Conservation (phyloP, 2,329 filamentous ascomycete species). For the Tolypocladium ophioglossoides region DNA sequence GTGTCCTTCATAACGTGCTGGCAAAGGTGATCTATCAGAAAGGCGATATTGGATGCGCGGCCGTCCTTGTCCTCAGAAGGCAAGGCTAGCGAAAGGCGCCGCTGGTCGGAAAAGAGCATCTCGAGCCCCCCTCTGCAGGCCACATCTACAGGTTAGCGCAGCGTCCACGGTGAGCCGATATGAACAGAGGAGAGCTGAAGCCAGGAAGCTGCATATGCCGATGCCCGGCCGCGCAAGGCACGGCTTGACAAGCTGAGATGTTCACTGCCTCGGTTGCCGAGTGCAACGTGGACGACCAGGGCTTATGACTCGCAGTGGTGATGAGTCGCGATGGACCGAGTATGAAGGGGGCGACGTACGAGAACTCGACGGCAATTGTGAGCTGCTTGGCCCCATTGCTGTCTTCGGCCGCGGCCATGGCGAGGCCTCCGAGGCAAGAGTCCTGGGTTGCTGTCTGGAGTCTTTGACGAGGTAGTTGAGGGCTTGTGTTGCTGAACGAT, state of each 20-base stretch:
- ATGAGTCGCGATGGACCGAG: background rate
- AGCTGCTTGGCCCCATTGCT: conserved; percentile 24
- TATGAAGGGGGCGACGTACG: conserved; percentile 22
- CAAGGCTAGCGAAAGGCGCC: conserved; percentile 59
- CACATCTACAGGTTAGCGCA: conserved; percentile 4
- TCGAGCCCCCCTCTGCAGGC: conserved; percentile 72
- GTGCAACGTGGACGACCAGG: background rate
- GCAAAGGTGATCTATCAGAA: conserved; percentile 70
- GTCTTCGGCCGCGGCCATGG: conserved; percentile 5
- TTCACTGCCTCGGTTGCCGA: background rate
- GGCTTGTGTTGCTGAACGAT: background rate
- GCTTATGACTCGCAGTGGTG: background rate
- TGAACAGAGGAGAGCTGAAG: background rate
- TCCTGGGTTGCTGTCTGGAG: background rate
- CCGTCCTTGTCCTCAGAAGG: conserved; percentile 52
- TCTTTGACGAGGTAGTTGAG: background rate
- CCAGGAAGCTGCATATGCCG: background rate
- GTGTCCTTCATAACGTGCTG: conserved; percentile 74
- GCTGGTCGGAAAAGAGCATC: conserved; percentile 80
- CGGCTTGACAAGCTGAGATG: background rate
- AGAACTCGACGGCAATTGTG: conserved; percentile 62
- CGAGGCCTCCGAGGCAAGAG: background rate
- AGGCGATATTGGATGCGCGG: conserved; percentile 56
- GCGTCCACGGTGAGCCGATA: conserved; percentile 1
- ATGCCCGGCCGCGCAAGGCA: background rate